Evolutionary conservation across 495 filamentous ascomycete species (phyloP), one percentile per base, ranked within the genome.

Genomic region (Neurospora sp.): DNA sequence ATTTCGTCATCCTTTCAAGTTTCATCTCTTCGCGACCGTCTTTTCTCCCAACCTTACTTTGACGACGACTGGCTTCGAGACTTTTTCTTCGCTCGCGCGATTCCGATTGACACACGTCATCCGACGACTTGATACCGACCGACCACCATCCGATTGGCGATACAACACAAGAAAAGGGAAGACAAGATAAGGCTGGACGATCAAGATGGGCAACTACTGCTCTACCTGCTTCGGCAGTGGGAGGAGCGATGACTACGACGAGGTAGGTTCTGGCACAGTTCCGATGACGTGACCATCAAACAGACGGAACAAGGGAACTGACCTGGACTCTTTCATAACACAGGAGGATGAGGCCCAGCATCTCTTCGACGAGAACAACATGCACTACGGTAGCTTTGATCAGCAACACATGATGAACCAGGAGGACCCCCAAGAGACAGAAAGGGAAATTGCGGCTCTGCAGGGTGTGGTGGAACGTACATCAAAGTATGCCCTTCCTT

Each of bases 401-500:
- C 83, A 86, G 20, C 82, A 83, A 70, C 82, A 85, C 42, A 74
- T 86, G 76, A 82, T 81, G 71, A 78, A 82, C 12, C 86, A 86
- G 75, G 85, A 83, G 74, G 87, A 88, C 76, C 84, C 87, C 53
- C 82, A 85, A 71, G 87, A 88, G 77, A 84, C 84, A 39, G 86
- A 88, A 79, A 82, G 86, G 77, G 87, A 88, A 80, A 87, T 83
- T 53, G 86, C 88, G 81, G 87, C 86, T 75, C 75, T 88, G 69
- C 85, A 87, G 68, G 82, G 83, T 72, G 85, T 88, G 31, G 86
- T 88, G 39, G 84, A 83, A 70, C 84, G 84, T 59, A 88, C 86
- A 38, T 87, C 87, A 59, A 84, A 87, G 87, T 88, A 85, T 73
- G 83, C 73, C 68, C 27, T 68, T 48, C 35, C 69, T 71, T 70